Base-by-base conservation (phyloP, 345 rosid genomes). In the Gossypium anomalum region DNA sequence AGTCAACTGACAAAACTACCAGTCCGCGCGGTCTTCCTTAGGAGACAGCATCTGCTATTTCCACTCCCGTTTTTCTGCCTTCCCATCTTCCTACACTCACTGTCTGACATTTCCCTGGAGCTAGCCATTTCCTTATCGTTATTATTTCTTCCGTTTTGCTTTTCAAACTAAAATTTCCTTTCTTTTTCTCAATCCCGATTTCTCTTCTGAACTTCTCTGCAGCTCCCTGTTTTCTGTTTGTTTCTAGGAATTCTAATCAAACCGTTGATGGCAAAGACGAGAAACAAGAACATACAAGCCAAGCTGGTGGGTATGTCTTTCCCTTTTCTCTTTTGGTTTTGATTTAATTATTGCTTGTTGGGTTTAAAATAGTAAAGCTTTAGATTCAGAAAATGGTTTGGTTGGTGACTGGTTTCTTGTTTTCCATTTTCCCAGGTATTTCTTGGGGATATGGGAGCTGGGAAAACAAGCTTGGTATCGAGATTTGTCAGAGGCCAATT, bases 291-390 rank as follows among this genome's bases (percentile, higher is more conserved):
- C 85, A 85, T 86, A 73, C 96, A 91, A 84, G 92, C 93, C 85
- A 91, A 91, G 85, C 93, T 91, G 96, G 96, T 91, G 85, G 93
- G 93, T 87, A 91, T 81, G 88, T 85, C 78, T 80, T 83, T 70
- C 83, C 79, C 64, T 82, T 75, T 52, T 66, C 53, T 48, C 14
- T 72, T n/a, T 58, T 27, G 25, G 11, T 69, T 60, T 45, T 23
- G 41, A 22, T 17, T 65, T 47, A n/a, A 43, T 65, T 27, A 25
- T 7, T 56, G 69, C 9, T 73, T 45, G 29, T 17, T n/a, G 48
- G 49, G 47, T 38, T 64, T 9, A 1, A 43, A 41, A 10, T 9
- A n/a, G 25, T 2, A n/a, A 64, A 64, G 15, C 19, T 10, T 44
- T 44, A 29, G 47, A 27, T 27, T 49, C 2, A 19, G 70, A 7